Base-by-base conservation (phyloP, 2,329 filamentous ascomycete genomes). In the Epichloe uncinata region DNA sequence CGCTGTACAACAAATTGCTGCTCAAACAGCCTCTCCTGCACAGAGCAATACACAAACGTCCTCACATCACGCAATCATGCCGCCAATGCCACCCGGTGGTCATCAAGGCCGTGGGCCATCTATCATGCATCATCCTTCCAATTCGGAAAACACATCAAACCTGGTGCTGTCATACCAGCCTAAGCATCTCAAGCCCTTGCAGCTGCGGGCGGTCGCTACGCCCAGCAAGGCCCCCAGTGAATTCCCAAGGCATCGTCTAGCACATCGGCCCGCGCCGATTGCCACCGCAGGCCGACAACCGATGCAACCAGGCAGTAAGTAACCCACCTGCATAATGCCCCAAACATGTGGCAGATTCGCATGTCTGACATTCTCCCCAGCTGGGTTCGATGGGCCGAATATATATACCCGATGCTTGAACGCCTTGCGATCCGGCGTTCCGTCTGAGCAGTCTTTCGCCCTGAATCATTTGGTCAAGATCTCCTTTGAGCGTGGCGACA, bases 401-500 rank as follows among this genome's bases (percentile, higher is more conserved):
- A 95, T 96, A 55, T 97, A 96, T 62, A 84, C 91, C 45, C 83
- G 90, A 42, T 94, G 88, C 54, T 76, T 95, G 37, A 82, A 90
- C 57, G 84, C 90, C 4, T 71, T 98, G 26, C 85, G 86, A 54
- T 95, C 88, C 13, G 80, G 81, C 3, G 79, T 95, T 26, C 77
- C 78, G 3, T 77, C 82, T 12, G 91, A 98, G 63, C 85, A 96
- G 59, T 82, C 87, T n/a, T 97, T 94, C 67, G 91, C 89, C 0
- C 72, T 97, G 11, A 88, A 95, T 59, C 91, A 97, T 60, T 71
- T 97, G 4, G 89, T 97, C 52, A 95, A 95, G 63, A 96, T 97
- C 30, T 96, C 90, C 0, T 93, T 84, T 61, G 90, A 97, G 65
- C 80, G 90, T 42, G 91, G 91, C 43, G 93, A 97, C 63, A 95